phyloP scores from a whole-genome alignment of 345 rosid species.

The Adansonia digitata region DNA sequence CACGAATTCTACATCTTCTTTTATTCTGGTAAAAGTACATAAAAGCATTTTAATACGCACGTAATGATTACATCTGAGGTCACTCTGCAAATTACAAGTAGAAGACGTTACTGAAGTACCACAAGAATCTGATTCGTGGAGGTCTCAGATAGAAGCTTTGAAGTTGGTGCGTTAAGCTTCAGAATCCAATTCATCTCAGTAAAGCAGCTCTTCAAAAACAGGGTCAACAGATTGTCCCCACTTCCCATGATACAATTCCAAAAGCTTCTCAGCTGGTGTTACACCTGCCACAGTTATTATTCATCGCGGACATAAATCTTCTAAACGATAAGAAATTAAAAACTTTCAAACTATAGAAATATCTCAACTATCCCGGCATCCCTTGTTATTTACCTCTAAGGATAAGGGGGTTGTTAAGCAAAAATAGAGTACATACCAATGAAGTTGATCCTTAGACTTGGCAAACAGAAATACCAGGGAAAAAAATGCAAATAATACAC shows the following conservation, averaged over 20 bases:
- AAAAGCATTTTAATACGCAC: not conserved
- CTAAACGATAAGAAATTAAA: not conserved
- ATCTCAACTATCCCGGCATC: not conserved
- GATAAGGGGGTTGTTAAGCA: not conserved
- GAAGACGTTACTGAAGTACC: not conserved
- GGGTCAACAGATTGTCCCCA: constrained; percentile 86
- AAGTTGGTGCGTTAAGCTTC: not conserved
- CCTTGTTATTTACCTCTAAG: not conserved
- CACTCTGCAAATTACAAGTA: not conserved
- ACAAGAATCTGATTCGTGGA: constrained; percentile 9
- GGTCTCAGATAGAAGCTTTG: not conserved
- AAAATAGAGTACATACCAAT: not conserved
- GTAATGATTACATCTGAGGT: constrained; percentile 9
- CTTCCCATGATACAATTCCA: constrained; percentile 73
- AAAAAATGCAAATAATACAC: not conserved
- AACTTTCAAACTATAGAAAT: not conserved
- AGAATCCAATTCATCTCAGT: constrained; percentile 18
- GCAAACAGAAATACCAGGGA: not conserved
- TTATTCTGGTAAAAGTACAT: constrained; percentile 21
- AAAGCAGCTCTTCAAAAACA: constrained; percentile 71
- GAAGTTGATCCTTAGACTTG: not conserved
- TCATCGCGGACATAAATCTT: not conserved
- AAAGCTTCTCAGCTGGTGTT: constrained; percentile 81
- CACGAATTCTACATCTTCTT: constrained; percentile 9
- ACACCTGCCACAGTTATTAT: constrained; percentile 41